Conservation (phyloP, 371 early-diverging fungal species). For the Synchytrium microbalum region DNA sequence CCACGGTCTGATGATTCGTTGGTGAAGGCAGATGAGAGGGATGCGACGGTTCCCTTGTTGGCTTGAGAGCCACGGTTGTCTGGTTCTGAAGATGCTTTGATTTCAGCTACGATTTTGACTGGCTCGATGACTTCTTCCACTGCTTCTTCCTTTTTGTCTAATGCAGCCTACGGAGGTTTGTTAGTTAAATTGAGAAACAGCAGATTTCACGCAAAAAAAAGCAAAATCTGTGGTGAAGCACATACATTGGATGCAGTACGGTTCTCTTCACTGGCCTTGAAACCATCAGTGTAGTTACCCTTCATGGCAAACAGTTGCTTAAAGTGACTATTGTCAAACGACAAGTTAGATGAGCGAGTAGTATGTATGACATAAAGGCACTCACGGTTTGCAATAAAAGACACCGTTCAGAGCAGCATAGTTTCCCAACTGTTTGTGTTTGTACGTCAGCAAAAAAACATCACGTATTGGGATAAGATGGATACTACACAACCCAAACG, state of each 20-base stretch:
- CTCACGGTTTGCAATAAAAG: constrained; percentile 3
- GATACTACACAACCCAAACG: not conserved
- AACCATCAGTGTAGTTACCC: constrained; percentile 39
- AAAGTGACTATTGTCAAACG: constrained; percentile 21
- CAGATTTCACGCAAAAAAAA: not conserved
- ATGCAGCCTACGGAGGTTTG: no score
- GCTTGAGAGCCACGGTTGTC: not conserved
- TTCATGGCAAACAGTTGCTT: constrained; percentile 44
- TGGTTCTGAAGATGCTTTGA: no score
- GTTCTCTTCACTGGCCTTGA: constrained; percentile 4
- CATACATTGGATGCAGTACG: not conserved
- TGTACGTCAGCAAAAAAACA: not conserved
- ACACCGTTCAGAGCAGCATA: constrained; percentile 12
- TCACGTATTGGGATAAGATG: not conserved
- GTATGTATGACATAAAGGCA: not conserved
- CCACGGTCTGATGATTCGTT: no score
- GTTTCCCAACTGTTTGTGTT: constrained; percentile 9
- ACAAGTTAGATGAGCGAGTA: not conserved
- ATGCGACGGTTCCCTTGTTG: not conserved
- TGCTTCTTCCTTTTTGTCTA: no score
- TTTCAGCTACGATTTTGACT: no score
- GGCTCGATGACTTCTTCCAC: no score
- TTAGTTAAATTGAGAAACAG: no score
- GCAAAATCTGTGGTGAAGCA: no score
- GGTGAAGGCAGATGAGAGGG: not conserved